These are phyloP conservation scores for Massospora cicadina DNA, from an alignment of 371 early-diverging fungal genomes.

Conservation along the genomic window DNA sequence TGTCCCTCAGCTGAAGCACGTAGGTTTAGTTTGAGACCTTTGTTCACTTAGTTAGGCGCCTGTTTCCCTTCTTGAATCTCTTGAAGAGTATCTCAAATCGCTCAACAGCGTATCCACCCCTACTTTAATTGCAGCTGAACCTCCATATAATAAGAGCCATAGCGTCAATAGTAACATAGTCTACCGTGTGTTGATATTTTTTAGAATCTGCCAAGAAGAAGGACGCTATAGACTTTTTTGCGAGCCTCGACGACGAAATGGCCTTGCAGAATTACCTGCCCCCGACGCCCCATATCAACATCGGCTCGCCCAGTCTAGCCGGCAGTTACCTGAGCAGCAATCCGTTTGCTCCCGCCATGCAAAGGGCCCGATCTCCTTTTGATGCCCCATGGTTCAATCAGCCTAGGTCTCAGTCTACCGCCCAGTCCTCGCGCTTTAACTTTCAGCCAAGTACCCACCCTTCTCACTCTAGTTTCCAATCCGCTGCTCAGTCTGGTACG, in stretches of 20 bases:
- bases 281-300: background rate
- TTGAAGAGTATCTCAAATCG: constrained; percentile 4
- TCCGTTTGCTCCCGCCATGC: background rate
- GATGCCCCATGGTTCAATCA: background rate
- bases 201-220: background rate
- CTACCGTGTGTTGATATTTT: no score
- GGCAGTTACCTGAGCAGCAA: background rate
- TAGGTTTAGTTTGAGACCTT: background rate
- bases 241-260: background rate
- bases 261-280: background rate
- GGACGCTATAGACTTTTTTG: constrained; percentile 9
- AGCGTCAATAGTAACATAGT: no score
- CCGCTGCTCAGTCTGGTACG: background rate
- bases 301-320: background rate
- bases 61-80: background rate
- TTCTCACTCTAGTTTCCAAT: background rate
- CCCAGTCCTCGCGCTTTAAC: background rate
- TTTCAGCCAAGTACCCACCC: background rate
- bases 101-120: background rate
- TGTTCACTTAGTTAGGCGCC: constrained; percentile 1
- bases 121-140: background rate
- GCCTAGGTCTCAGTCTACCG: background rate
- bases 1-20: constrained; percentile 8
- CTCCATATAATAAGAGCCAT: no score
- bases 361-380: background rate